Evolutionary conservation across 331 rosid genomes (phyloP).

Genomic region (Prunus yedoensis): DNA sequence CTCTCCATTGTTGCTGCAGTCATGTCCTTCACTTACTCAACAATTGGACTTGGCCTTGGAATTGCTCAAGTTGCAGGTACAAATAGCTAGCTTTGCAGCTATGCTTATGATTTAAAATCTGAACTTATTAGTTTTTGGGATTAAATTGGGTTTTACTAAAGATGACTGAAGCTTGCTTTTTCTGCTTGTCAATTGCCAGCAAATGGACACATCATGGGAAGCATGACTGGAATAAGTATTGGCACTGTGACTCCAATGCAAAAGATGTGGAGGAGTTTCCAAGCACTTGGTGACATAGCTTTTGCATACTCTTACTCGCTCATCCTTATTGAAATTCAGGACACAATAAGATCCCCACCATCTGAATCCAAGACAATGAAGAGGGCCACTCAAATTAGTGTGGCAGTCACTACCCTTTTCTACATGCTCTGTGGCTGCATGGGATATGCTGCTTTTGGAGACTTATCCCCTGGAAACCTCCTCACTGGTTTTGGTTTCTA

Average conservation of each 20-base stretch:
- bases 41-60: constrained; percentile 42
- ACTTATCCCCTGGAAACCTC: constrained; percentile 66
- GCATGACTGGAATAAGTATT: constrained; percentile 34
- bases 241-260: constrained; percentile 21
- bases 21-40: constrained; percentile 44
- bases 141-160: too few species aligned
- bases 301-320: constrained; percentile 39
- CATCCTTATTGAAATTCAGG: constrained; percentile 49
- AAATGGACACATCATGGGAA: constrained; percentile 38
- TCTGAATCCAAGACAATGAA: constrained; percentile 71
- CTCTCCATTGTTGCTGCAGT: constrained; percentile 41
- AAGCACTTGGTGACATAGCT: constrained; percentile 47
- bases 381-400: constrained; percentile 53
- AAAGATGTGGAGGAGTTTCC: constrained; percentile 43
- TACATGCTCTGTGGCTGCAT: constrained; percentile 76
- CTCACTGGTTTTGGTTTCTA: constrained; percentile 65
- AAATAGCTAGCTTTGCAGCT: not conserved
- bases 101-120: not conserved
- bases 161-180: not conserved
- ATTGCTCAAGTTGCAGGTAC: constrained; percentile 35
- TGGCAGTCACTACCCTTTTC: constrained; percentile 57
- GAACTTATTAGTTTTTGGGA: not conserved
- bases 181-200: constrained; percentile 3
- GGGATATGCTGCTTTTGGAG: constrained; percentile 78
- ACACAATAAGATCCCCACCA: constrained; percentile 67